phyloP scores from a whole-genome alignment of 352 stramenopile species.

The Phytophthora ramorum region DNA sequence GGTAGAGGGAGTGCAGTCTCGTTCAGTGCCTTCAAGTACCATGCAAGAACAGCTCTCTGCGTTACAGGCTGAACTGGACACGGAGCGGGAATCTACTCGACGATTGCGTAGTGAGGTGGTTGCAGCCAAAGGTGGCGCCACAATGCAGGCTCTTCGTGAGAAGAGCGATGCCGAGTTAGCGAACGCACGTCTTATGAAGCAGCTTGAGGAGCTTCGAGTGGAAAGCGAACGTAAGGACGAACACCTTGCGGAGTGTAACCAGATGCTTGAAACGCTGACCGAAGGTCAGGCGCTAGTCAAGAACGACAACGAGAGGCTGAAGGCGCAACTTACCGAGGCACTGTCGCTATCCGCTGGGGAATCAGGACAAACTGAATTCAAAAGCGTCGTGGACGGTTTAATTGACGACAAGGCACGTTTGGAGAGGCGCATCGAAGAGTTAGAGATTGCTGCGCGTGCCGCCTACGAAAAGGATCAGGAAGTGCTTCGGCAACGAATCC shows the following conservation, averaged over 20 bases:
- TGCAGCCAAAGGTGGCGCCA: constrained; percentile 13
- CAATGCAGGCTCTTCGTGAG: constrained; percentile 24
- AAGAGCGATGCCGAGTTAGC: constrained; percentile 34
- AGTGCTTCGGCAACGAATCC: constrained; percentile 34
- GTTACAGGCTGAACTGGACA: constrained; percentile 48
- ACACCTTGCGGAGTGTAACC: constrained; percentile 42
- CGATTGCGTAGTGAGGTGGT: constrained; percentile 36
- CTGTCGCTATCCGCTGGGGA: constrained; percentile 7
- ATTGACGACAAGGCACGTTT: constrained; percentile 26
- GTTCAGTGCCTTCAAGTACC: not conserved
- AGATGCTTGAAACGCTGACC: constrained; percentile 51
- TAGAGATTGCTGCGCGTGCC: constrained; percentile 35
- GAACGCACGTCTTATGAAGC: constrained; percentile 29
- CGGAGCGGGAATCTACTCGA: constrained; percentile 32
- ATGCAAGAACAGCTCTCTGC: constrained; percentile 21
- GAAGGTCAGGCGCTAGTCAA: constrained; percentile 40
- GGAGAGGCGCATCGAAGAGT: constrained; percentile 27
- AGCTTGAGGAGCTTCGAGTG: constrained; percentile 42
- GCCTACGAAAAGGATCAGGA: constrained; percentile 43
- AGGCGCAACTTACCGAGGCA: constrained; percentile 36
- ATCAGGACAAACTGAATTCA: constrained; percentile 6
- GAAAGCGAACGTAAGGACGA: constrained; percentile 41
- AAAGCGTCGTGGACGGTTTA: constrained; percentile 16
- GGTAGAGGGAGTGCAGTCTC: not conserved
- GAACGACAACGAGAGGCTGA: constrained; percentile 45